Evolutionary conservation across 257 asterid genomes (phyloP).

Genomic region (Scutellaria baicalensis): DNA sequence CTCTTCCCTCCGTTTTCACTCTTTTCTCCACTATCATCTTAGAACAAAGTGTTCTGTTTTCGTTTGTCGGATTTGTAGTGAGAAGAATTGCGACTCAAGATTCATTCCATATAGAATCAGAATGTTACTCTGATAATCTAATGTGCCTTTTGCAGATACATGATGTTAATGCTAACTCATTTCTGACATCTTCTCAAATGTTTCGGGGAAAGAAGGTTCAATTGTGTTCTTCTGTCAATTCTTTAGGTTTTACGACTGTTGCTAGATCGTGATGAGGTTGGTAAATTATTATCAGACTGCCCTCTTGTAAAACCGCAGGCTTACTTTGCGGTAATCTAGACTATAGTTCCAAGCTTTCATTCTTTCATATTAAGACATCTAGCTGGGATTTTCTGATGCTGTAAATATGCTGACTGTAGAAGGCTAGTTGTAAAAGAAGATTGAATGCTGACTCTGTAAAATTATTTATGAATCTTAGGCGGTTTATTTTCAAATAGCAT

Average conservation of each 20-base stretch:
- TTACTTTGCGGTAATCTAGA: conserved; percentile 3
- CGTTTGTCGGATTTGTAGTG: neutral
- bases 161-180: conserved; percentile 48
- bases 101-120: neutral
- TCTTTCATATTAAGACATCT: neutral
- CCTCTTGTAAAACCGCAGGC: conserved; percentile 16
- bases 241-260: conserved; percentile 20
- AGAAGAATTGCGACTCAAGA: neutral
- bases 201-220: conserved; percentile 14
- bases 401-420: conserved; percentile 24
- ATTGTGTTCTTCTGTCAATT: conserved; percentile 12
- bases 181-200: conserved; percentile 27
- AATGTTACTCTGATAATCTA: neutral
- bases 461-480: conserved; percentile 8
- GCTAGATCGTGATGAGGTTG: conserved; percentile 18
- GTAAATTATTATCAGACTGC: conserved; percentile 16
- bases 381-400: neutral
- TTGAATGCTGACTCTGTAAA: conserved; percentile 22
- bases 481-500: conserved; percentile 2
- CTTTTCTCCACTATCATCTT: neutral
- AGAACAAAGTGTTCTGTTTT: too few relatives aligned
- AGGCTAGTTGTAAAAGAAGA: conserved; percentile 13
- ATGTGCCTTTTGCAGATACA: conserved; percentile 20
- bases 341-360: conserved; percentile 6
- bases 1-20: neutral